Conservation (phyloP, 83 land plant species). For the Diphasiastrum complanatum region DNA sequence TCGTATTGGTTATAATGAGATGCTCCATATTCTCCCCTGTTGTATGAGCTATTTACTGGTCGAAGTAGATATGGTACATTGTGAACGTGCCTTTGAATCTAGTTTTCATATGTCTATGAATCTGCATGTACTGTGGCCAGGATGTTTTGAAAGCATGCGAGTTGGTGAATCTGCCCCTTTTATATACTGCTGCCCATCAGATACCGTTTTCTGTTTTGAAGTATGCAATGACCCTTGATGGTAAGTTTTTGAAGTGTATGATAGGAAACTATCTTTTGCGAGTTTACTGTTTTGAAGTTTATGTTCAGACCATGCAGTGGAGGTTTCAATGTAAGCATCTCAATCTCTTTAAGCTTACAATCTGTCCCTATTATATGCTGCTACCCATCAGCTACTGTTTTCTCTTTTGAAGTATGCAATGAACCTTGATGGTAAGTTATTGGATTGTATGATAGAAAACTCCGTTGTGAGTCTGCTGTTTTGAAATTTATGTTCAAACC, state of each 20-base stretch:
- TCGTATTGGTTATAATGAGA: background rate
- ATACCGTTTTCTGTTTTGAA: conserved; percentile 91
- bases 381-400: conserved; percentile 64
- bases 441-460: background rate
- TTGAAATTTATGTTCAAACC: background rate
- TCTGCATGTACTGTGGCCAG: conserved; percentile 38
- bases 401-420: conserved; percentile 97
- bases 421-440: conserved; percentile 89
- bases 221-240: conserved; percentile 99
- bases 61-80: background rate
- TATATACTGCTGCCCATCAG: conserved; percentile 65
- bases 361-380: conserved; percentile 82
- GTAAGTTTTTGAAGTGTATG: conserved; percentile 33
- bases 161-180: conserved; percentile 77
- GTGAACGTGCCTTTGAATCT: background rate
- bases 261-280: background rate
- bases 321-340: too few species aligned
- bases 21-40: background rate
- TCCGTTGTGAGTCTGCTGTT: background rate
- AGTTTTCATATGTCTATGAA: conserved; percentile 4
- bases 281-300: background rate
- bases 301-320: too few species aligned
- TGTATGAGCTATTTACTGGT: background rate
- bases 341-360: too few species aligned
- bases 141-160: conserved; percentile 83